A percentile compares a stretch with the other conserved stretches of the same genome.
phyloP scores from a whole-genome alignment of 208 protist species.

The Endotrypanum monterogeii region DNA sequence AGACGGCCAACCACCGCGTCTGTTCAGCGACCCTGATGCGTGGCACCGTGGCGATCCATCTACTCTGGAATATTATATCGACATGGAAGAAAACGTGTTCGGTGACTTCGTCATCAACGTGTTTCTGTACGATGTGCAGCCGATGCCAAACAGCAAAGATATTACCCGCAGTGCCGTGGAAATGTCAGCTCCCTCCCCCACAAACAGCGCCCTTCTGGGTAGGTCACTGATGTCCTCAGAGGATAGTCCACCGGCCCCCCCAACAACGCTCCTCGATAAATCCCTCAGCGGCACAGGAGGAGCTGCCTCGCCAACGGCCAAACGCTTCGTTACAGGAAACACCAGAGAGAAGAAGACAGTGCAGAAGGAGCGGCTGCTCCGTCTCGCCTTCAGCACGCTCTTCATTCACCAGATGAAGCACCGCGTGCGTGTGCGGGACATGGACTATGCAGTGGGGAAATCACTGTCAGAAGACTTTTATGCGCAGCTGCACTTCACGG shows the following conservation, averaged over 20 bases:
- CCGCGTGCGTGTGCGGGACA: conserved; percentile 59
- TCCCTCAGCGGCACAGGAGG: neutral
- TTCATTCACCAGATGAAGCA: conserved; percentile 67
- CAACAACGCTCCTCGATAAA: conserved; percentile 2
- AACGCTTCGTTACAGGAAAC: conserved; percentile 16
- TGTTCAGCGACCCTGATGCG: conserved; percentile 64
- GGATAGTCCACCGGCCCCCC: neutral
- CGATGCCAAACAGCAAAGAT: neutral
- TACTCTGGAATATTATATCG: conserved; percentile 49
- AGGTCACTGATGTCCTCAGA: neutral
- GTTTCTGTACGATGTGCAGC: conserved; percentile 49
- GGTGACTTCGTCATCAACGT: conserved; percentile 74
- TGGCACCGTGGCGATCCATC: conserved; percentile 41
- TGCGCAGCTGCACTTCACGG: conserved; percentile 62
- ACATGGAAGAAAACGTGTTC: conserved; percentile 57
- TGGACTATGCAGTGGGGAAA: conserved; percentile 70
- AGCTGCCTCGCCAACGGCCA: conserved; percentile 6
- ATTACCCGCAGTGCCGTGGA: neutral
- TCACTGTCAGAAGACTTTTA: conserved; percentile 66
- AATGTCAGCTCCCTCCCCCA: neutral
- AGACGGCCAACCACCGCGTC: conserved; percentile 30
- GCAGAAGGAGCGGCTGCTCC: conserved; percentile 49
- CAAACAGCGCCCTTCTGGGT: conserved; percentile 1
- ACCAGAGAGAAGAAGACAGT: conserved; percentile 19
- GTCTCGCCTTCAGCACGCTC: conserved; percentile 81